Conservation (phyloP, 2,329 filamentous ascomycete species). For the Trichoderma arundinaceum region DNA sequence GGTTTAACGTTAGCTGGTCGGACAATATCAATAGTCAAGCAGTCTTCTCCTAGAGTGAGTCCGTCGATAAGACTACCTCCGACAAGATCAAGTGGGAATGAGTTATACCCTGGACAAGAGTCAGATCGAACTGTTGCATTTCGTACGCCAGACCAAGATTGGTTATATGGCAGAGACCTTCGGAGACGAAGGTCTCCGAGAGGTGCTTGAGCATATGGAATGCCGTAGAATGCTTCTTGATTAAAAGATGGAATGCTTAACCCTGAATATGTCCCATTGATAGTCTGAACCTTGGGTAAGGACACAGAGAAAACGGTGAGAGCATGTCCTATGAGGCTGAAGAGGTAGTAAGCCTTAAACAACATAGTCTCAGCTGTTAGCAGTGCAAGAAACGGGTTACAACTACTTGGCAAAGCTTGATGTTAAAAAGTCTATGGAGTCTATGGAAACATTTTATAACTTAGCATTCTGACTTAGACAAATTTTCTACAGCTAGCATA, state of each 20-base stretch:
- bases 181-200: constrained; percentile 11
- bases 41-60: constrained; percentile 9
- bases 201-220: constrained; percentile 14
- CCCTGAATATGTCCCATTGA: constrained; percentile 3
- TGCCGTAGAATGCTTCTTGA: constrained; percentile 20
- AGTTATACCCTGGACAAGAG: constrained; percentile 7
- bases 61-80: constrained; percentile 12
- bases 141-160: constrained; percentile 14
- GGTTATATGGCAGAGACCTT: constrained; percentile 15
- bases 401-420: not conserved
- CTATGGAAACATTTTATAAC: constrained; percentile 8
- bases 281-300: not conserved
- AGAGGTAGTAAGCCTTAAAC: not conserved
- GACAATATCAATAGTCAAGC: constrained; percentile 17
- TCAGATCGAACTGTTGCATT: constrained; percentile 21
- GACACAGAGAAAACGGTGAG: not conserved
- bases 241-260: not conserved
- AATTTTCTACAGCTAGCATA: not conserved
- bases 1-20: constrained; percentile 4
- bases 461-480: not conserved
- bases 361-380: not conserved
- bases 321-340: not conserved
- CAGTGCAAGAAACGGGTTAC: not conserved
- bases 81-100: constrained; percentile 12
- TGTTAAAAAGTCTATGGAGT: not conserved